Percentiles rank a stretch among this genome's conserved stretches.
Evolutionary conservation across 257 asterid species (phyloP).

Genomic region (Solanum piurae): DNA sequence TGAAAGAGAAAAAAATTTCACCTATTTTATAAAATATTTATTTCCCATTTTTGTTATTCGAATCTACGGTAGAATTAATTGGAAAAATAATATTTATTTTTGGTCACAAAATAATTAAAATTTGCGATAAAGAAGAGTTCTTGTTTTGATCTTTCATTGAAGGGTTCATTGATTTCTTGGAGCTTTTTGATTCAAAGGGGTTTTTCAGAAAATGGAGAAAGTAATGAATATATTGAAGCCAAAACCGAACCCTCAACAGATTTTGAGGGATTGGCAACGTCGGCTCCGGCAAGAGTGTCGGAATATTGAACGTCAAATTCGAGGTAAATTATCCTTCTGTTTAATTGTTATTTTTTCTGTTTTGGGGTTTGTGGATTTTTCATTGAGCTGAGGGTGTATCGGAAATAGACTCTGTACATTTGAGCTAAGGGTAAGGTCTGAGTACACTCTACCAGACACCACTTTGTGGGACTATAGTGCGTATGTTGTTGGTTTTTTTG

Average conservation of each 20-base stretch:
- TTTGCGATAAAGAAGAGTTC: background rate
- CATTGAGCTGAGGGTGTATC: background rate
- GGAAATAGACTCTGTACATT: background rate
- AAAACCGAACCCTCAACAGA: slow-evolving; percentile 78
- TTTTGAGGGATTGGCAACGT: slow-evolving; percentile 92
- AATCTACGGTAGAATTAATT: background rate
- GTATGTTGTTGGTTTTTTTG: background rate
- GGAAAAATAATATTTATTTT: background rate
- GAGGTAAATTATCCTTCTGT: slow-evolving; percentile 31
- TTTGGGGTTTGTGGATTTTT: background rate
- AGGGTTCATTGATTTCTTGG: background rate
- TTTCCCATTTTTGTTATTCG: background rate
- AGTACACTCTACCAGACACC: background rate
- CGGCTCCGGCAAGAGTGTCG: slow-evolving; percentile 94
- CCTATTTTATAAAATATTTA: background rate
- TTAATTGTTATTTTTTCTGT: background rate
- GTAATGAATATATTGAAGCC: slow-evolving; percentile 71
- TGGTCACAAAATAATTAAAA: background rate
- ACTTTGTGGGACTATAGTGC: background rate
- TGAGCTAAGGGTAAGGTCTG: background rate
- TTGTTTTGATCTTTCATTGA: background rate
- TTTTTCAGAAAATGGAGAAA: slow-evolving; percentile 41
- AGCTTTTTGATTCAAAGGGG: background rate
- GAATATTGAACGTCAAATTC: slow-evolving; percentile 84
- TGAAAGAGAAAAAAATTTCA: background rate